Percentiles rank a stretch among this genome's conserved stretches.
phyloP scores from a whole-genome alignment of 306 rosid species.

The Ochetophila trinervis region DNA sequence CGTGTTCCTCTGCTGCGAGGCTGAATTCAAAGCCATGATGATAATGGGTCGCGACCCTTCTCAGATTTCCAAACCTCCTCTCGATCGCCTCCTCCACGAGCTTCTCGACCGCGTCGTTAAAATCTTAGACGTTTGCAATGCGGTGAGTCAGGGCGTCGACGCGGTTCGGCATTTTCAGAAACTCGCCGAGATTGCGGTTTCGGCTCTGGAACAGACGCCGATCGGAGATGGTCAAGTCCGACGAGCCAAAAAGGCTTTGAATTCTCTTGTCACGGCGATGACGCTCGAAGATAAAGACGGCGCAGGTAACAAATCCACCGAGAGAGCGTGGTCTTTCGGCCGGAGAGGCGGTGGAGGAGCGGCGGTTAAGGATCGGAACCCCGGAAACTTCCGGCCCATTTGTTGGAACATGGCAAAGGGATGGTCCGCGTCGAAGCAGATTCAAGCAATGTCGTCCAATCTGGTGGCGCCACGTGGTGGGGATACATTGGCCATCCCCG shows the following conservation, averaged over 20 bases:
- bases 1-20: constrained; percentile 81
- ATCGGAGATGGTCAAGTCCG: constrained; percentile 89
- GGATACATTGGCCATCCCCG: constrained; percentile 53
- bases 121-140: constrained; percentile 80
- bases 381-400: constrained; percentile 40
- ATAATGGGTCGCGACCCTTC: constrained; percentile 69
- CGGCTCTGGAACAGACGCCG: constrained; percentile 56
- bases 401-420: constrained; percentile 73
- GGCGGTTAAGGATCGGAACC: constrained; percentile 30
- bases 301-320: constrained; percentile 39
- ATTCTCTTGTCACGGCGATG: constrained; percentile 48
- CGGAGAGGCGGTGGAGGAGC: constrained; percentile 30
- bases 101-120: constrained; percentile 73
- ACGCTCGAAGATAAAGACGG: constrained; percentile 60
- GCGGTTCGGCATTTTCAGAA: constrained; percentile 64
- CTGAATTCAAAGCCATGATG: constrained; percentile 82
- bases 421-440: constrained; percentile 88
- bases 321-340: constrained; percentile 80
- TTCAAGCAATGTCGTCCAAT: constrained; percentile 67
- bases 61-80: constrained; percentile 68
- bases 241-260: constrained; percentile 75
- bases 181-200: constrained; percentile 69
- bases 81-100: constrained; percentile 74
- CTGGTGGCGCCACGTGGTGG: constrained; percentile 67
- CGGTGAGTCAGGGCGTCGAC: constrained; percentile 68